phyloP scores from a whole-genome alignment of 2,329 filamentous ascomycete genomes.

The Lomentospora prolificans region DNA sequence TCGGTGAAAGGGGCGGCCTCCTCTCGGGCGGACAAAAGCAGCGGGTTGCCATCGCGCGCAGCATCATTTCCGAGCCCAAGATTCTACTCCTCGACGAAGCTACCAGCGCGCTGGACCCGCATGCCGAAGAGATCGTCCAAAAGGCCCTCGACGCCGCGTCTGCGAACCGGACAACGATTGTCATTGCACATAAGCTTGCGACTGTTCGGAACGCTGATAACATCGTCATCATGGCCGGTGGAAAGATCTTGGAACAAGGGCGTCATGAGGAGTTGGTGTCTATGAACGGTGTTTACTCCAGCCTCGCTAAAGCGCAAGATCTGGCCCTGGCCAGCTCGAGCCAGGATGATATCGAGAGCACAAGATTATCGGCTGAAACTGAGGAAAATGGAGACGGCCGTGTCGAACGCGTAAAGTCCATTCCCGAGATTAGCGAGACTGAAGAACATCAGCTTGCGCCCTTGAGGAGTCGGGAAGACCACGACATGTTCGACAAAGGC shows the following conservation, averaged over 20 bases:
- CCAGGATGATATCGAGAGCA: neutral
- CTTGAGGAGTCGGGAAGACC: constrained; percentile 26
- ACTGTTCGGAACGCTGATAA: constrained; percentile 53
- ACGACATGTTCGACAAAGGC: no score
- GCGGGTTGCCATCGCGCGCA: constrained; percentile 55
- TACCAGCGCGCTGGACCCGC: constrained; percentile 45
- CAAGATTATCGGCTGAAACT: constrained; percentile 7
- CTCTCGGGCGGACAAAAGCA: constrained; percentile 60
- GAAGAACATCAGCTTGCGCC: constrained; percentile 20
- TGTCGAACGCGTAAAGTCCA: neutral
- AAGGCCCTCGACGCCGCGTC: constrained; percentile 43
- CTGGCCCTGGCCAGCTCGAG: constrained; percentile 15
- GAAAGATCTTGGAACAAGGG: constrained; percentile 49
- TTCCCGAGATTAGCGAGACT: constrained; percentile 13
- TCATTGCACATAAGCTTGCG: constrained; percentile 54
- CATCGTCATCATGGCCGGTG: constrained; percentile 55
- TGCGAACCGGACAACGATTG: constrained; percentile 51
- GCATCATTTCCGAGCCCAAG: constrained; percentile 52
- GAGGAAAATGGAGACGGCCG: constrained; percentile 13
- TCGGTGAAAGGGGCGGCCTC: constrained; percentile 55
- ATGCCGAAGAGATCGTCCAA: constrained; percentile 42
- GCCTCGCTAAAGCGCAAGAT: constrained; percentile 35
- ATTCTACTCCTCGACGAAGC: constrained; percentile 62
- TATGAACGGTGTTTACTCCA: constrained; percentile 35
- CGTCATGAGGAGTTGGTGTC: constrained; percentile 48